These are phyloP conservation scores for Aspergillus nomiae DNA, from an alignment of 2,329 filamentous ascomycete genomes.

Conservation along the genomic window DNA sequence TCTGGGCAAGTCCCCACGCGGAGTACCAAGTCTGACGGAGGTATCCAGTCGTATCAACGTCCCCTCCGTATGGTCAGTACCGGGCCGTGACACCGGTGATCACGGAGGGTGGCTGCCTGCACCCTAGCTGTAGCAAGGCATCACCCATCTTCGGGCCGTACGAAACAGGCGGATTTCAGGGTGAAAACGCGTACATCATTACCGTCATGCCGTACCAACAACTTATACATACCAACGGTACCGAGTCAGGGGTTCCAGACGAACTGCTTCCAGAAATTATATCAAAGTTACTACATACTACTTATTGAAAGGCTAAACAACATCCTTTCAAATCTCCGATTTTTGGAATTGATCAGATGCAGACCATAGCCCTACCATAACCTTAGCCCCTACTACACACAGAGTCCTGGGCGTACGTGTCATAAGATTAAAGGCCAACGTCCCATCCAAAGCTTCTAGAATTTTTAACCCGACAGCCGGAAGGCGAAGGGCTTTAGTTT, in stretches of 20 bases:
- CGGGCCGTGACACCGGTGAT: neutral
- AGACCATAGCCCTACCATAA: neutral
- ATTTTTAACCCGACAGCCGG: neutral
- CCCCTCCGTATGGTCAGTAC: neutral
- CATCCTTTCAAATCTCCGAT: neutral
- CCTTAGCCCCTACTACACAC: neutral
- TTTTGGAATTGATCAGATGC: neutral
- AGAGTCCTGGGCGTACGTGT: neutral
- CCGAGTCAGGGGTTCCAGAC: constrained; percentile 1
- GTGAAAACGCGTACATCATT: neutral
- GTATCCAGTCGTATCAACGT: neutral
- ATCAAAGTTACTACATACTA: neutral
- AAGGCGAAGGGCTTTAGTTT: neutral
- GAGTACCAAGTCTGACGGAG: neutral
- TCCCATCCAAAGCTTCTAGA: constrained; percentile 2
- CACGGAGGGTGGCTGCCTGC: neutral
- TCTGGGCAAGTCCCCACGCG: constrained; percentile 19
- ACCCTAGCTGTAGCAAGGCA: neutral
- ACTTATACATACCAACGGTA: neutral
- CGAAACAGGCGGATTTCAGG: constrained; percentile 9
- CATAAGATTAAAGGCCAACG: neutral
- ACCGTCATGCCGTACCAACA: neutral
- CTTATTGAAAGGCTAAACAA: neutral
- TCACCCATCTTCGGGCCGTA: neutral
- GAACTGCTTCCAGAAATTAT: neutral